phyloP scores from a whole-genome alignment of 2,329 filamentous ascomycete species.

The Diaporthe citri region DNA sequence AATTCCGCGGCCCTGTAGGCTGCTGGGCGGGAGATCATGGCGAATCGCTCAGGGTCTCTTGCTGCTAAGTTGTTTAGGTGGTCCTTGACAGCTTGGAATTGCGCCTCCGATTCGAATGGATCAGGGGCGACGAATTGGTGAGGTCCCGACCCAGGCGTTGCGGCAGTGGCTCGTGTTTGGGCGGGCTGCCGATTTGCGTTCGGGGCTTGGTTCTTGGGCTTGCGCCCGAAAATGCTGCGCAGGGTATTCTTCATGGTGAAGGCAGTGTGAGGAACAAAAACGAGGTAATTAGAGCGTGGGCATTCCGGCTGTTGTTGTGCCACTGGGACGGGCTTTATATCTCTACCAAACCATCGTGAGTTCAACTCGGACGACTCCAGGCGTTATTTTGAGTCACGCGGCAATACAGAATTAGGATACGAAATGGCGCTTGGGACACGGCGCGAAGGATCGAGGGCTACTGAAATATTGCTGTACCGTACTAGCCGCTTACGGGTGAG shows the following conservation, averaged over 20 bases:
- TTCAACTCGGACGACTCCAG: background rate
- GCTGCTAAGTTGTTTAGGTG: background rate
- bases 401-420: background rate
- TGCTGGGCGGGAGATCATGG: background rate
- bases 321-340: background rate
- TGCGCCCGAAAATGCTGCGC: conserved; percentile 14
- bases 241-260: conserved; percentile 6
- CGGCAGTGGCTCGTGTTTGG: background rate
- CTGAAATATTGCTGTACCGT: background rate
- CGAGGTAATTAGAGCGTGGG: background rate
- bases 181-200: background rate
- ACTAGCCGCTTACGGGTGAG: conserved; percentile 11
- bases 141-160: background rate
- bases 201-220: conserved; percentile 3
- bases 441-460: conserved; percentile 3
- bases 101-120: conserved; percentile 17
- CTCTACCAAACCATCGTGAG: background rate
- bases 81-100: conserved; percentile 13
- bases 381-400: conserved; percentile 3
- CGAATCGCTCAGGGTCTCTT: background rate
- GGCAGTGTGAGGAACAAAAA: background rate
- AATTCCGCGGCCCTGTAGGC: background rate
- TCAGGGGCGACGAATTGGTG: conserved; percentile 5
- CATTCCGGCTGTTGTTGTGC: background rate
- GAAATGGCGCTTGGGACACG: background rate